phyloP scores from a whole-genome alignment of 2,329 filamentous ascomycete genomes.

The Microdochium bolleyi region DNA sequence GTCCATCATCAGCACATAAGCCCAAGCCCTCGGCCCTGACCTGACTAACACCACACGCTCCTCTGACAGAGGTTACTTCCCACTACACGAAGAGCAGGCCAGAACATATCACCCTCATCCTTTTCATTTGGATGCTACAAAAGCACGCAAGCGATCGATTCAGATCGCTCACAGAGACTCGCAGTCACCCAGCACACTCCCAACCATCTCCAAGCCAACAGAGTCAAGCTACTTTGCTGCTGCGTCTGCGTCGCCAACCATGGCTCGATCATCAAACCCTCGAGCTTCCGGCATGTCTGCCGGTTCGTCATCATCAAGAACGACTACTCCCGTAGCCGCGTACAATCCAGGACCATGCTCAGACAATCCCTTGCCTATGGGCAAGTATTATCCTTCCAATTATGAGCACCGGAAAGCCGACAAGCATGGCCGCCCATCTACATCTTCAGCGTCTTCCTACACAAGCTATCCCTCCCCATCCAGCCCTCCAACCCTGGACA shows the following conservation, averaged over 20 bases:
- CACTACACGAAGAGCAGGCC: constrained; percentile 47
- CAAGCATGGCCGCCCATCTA: constrained; percentile 10
- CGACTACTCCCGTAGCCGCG: constrained; percentile 38
- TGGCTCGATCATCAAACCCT: constrained; percentile 1
- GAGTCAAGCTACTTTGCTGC: background rate
- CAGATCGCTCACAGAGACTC: constrained; percentile 20
- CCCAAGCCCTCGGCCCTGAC: background rate
- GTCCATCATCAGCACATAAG: background rate
- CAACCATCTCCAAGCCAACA: background rate
- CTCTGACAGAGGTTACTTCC: constrained; percentile 47
- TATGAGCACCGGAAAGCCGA: constrained; percentile 37
- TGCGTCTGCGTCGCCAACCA: constrained; percentile 1
- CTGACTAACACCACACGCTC: background rate
- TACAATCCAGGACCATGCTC: constrained; percentile 42
- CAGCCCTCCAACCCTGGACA: constrained; percentile 19
- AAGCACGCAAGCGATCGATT: constrained; percentile 26
- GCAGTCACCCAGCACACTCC: background rate
- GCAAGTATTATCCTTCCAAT: constrained; percentile 58
- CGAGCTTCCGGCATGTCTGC: constrained; percentile 10
- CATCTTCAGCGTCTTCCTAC: constrained; percentile 17
- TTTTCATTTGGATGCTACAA: constrained; percentile 34
- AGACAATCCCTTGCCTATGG: constrained; percentile 41
- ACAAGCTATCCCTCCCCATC: constrained; percentile 25
- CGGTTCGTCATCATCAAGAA: constrained; percentile 16
- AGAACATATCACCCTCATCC: constrained; percentile 42